Percentiles rank a stretch among this genome's conserved stretches.
These are phyloP conservation scores for Phytophthora podocarpi DNA, from an alignment of 352 stramenopile species.

Conservation along the genomic window DNA sequence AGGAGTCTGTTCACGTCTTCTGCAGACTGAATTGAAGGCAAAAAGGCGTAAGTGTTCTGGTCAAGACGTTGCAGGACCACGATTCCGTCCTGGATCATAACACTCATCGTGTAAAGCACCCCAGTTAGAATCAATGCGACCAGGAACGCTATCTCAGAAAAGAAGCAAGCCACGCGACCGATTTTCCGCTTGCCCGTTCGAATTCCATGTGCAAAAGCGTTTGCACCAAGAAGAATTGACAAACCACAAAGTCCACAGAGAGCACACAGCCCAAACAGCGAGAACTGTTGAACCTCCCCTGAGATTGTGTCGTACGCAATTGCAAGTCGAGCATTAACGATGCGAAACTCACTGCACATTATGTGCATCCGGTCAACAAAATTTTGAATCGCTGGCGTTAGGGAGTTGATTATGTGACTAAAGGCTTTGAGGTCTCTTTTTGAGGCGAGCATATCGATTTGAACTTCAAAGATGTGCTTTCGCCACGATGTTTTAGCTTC, in stretches of 20 bases:
- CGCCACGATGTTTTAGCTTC: constrained; percentile 46
- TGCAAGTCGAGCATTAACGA: constrained; percentile 14
- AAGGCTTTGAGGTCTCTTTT: constrained; percentile 54
- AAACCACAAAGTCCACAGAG: constrained; percentile 41
- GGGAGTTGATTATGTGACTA: constrained; percentile 13
- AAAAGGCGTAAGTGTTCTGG: constrained; percentile 36
- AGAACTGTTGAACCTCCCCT: constrained; percentile 34
- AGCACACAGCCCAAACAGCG: constrained; percentile 34
- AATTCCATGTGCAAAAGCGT: constrained; percentile 42
- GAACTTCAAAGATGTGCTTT: constrained; percentile 48
- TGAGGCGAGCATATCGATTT: constrained; percentile 59
- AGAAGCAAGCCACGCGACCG: constrained; percentile 44
- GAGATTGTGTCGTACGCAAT: constrained; percentile 31
- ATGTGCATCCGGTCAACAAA: constrained; percentile 44
- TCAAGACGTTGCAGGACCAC: constrained; percentile 44
- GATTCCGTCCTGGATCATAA: constrained; percentile 62
- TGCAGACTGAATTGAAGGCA: constrained; percentile 16
- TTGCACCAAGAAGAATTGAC: constrained; percentile 32
- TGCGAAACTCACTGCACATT: constrained; percentile 27
- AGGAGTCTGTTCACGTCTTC: constrained; percentile 41
- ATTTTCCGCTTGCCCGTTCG: constrained; percentile 44
- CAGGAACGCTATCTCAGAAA: constrained; percentile 49
- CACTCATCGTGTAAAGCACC: constrained; percentile 50
- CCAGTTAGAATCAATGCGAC: constrained; percentile 51
- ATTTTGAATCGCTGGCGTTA: constrained; percentile 31